Evolutionary conservation across 2,329 filamentous ascomycete genomes (phyloP).

Genomic region (Colletotrichum sp.): DNA sequence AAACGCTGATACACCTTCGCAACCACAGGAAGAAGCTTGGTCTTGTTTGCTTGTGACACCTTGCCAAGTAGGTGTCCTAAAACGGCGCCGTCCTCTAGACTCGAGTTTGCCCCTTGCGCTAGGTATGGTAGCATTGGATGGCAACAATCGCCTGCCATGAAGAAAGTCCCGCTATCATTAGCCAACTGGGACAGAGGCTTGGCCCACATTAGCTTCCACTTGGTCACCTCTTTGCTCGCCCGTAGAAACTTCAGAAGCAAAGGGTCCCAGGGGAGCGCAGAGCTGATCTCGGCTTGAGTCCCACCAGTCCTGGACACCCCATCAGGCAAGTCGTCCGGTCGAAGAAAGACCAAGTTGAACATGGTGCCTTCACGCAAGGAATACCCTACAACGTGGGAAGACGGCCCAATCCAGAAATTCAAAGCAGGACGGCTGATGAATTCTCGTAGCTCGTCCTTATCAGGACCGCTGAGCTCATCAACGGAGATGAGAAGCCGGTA

Average conservation of each 20-base stretch:
- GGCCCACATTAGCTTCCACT: slow-evolving; percentile 51
- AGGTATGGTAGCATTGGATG: slow-evolving; percentile 55
- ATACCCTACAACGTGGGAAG: slow-evolving; percentile 54
- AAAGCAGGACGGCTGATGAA: slow-evolving; percentile 52
- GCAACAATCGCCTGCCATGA: slow-evolving; percentile 47
- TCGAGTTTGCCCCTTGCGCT: slow-evolving; percentile 42
- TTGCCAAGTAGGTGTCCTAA: slow-evolving; percentile 14
- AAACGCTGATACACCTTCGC: slow-evolving; percentile 5
- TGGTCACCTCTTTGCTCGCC: slow-evolving; percentile 41
- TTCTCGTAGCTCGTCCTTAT: slow-evolving; percentile 37
- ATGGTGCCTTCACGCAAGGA: slow-evolving; percentile 44
- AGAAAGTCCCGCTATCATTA: slow-evolving; percentile 39
- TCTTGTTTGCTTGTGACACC: neutral
- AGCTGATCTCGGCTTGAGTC: slow-evolving; percentile 43
- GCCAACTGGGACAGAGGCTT: slow-evolving; percentile 43
- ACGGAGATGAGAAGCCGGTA: slow-evolving; percentile 56
- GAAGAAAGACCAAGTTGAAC: slow-evolving; percentile 44
- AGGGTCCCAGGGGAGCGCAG: slow-evolving; percentile 35
- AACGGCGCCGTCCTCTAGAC: slow-evolving; percentile 1
- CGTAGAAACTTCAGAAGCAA: slow-evolving; percentile 35
- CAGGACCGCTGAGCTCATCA: slow-evolving; percentile 48
- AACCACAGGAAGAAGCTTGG: neutral
- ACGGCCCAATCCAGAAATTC: slow-evolving; percentile 59
- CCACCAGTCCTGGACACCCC: slow-evolving; percentile 54
- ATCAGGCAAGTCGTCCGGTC: neutral